Evolutionary conservation across 306 rosid genomes (phyloP), one percentile per base, ranked within the genome.

Genomic region (Begonia peltatifolia): DNA sequence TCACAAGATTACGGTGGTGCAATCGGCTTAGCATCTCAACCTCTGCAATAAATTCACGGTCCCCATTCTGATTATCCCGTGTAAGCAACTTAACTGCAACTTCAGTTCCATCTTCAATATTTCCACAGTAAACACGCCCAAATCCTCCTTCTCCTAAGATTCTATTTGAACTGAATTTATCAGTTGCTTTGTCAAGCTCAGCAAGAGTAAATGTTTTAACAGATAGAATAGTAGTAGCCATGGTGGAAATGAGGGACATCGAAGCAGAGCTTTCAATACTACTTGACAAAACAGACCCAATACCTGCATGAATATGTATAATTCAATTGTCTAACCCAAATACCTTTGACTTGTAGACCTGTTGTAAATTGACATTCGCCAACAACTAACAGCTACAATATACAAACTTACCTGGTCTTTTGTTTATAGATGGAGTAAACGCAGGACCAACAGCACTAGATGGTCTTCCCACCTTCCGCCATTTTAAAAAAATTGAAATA

Each of bases 1-100:
- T 89, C 74, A 89, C 97, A 69, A 89, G 90, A 79, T 89, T 89
- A n/a, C 97, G 90, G 63, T 89, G 97, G 66, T 82, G 97, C 68
- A 89, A 77, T 56, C 97, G 84, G 72, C 94, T 68, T 57, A 85
- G 84, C 83, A 85, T 80, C 85, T 82, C 95, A 71, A 85, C 87
- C 76, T 89, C 97, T 12, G 81, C 80, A 20, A 75, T 70, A 76
- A 89, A 89, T 73, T 82, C 94, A 62, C 76, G 77, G 64, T 89
- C 90, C 30, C 94, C 83, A 74, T 81, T 89, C 61, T 78, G 90
- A 66, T 67, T 67, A 41, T 70, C 80, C 73, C 75, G 71, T 5
- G 83, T 84, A 56, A 89, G 94, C 61, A 82, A 62, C 75, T 89
- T 89, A 66, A 85, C 95, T 13, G 95, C 97, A 64, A 76, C 94